Base-by-base conservation (phyloP, 208 protist species). In the Crithidia expoeki region DNA sequence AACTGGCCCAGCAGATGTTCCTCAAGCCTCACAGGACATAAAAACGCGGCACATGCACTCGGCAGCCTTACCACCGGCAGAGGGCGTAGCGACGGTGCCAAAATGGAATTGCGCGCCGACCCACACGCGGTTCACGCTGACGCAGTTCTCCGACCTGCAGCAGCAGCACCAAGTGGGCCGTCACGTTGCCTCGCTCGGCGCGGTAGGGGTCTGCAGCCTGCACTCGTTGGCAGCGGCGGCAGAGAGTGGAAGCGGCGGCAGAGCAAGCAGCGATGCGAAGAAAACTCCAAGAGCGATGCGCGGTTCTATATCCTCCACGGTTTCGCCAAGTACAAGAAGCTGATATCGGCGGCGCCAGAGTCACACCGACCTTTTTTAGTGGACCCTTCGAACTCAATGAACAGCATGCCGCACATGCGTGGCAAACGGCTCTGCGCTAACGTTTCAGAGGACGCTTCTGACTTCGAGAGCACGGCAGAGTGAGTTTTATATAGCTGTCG, bases 101-200 rank as follows among this genome's bases (percentile, higher is more conserved):
- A 66, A 40, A 17, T 6, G 12, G 46, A 55, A 55, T 40, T 46
- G 60, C n/a, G 42, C 46, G 10, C 44, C 44, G 11, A 49, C 60
- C 16, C 30, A 66, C 30, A 40, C 38, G 42, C 38, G 23, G 46
- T 40, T 66, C 23, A 12, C 30, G 17, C 46, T 55, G n/a, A 36
- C 38, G 17, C 38, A 55, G 28, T 40, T 32, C 28, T 66, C 17
- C 46, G 60, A 66, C 34, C 44, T 66, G 2, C 19, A 30, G 7
- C 61, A 67, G 47, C 33, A 23, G 47, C 33, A 32, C 21, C 61
- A 57, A n/a, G 46, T 67, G 32, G 61, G 28, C 30, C 46, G 3
- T 11, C 61, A 28, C 28, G 28, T 57, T 12, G 23, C 7, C 6
- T 52, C 33, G n/a, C 46, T 56, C 4, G 32, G 33, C 5, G 0